Evolutionary conservation across 2,329 filamentous ascomycete species (phyloP), one percentile per base, ranked within the genome.

Genomic region (Periconia macrospinosa): DNA sequence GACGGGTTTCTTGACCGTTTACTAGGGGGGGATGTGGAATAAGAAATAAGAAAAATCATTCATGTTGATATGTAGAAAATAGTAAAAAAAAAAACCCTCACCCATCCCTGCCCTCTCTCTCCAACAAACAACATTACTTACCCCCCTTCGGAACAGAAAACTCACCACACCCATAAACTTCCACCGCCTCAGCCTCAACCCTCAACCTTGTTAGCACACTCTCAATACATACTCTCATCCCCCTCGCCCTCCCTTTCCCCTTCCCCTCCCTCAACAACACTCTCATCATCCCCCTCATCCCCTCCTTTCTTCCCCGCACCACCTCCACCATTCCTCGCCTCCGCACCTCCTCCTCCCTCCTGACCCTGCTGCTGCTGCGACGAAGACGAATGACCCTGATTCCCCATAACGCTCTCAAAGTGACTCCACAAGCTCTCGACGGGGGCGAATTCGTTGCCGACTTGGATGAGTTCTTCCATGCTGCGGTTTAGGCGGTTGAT

Each of bases 361-460:
- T 46, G 62, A 40, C 63, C 64, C 20, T 65, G 60, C 30, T 63
- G 30, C 40, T 30, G 33, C 35, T 20, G 35, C 33, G 33, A 37
- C 33, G 33, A 3, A 6, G 5, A 13, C 43, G 13, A 2, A 45
- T 23, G 15, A 3, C 57, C 57, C 13, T 77, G 83, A 67, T 88
- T 90, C 9, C 85, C 90, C 92, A 97, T 97, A 64, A 97, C 92
- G 62, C 88, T 90, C 77, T 99, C 94, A 69, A 99, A 97, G 68
- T 96, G 91, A 40, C 90, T 95, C 94, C 94, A 99, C 15, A 99
- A 82, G 30, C 91, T 92, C 75, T 99, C 94, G 42, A 99, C 94
- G 3, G 91, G 92, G n/a, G 90, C 88, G 76, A 99, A 97, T 69
- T 99, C 94, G 75, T 96, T 96, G 37, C 94, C 94, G 49, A 99